A percentile compares a stretch with the other conserved stretches of the same genome.
phyloP scores from a whole-genome alignment of 2,329 filamentous ascomycete species.

The Sarocladium strictum region DNA sequence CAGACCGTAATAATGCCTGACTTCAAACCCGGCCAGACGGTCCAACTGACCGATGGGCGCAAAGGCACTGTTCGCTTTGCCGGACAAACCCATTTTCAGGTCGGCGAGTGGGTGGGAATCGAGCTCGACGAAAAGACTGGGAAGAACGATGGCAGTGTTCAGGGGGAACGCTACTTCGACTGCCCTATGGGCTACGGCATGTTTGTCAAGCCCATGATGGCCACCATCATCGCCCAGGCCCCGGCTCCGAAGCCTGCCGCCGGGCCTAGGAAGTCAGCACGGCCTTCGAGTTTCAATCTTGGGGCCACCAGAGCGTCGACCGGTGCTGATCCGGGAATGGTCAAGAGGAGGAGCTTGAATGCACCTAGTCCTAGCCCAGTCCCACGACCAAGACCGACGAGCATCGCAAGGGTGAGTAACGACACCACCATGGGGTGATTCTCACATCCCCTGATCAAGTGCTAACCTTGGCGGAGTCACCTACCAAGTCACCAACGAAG shows the following conservation, averaged over 20 bases:
- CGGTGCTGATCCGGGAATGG: slow-evolving; percentile 45
- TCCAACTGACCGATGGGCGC: slow-evolving; percentile 74
- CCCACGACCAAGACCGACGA: slow-evolving; percentile 51
- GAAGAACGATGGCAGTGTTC: slow-evolving; percentile 91
- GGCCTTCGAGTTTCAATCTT: slow-evolving; percentile 45
- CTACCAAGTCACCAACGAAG: slow-evolving; percentile 75
- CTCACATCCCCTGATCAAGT: no score
- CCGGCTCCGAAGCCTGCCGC: slow-evolving; percentile 30
- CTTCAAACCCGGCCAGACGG: slow-evolving; percentile 61
- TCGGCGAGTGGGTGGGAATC: slow-evolving; percentile 83
- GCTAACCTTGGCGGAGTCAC: slow-evolving; percentile 47
- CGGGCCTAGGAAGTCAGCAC: slow-evolving; percentile 31
- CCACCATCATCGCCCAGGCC: slow-evolving; percentile 52
- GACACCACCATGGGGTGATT: not conserved
- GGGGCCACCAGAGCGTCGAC: slow-evolving; percentile 33
- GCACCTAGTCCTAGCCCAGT: slow-evolving; percentile 67
- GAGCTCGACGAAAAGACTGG: slow-evolving; percentile 77
- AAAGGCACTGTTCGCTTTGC: slow-evolving; percentile 74
- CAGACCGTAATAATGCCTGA: slow-evolving; percentile 44
- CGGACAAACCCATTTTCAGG: slow-evolving; percentile 72
- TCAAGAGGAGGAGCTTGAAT: slow-evolving; percentile 64
- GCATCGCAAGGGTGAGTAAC: slow-evolving; percentile 47
- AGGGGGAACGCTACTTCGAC: slow-evolving; percentile 83
- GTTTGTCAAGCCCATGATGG: slow-evolving; percentile 72
- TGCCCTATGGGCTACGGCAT: slow-evolving; percentile 73